Evolutionary conservation across 192 early-diverging fungal genomes (phyloP).

Genomic region (Ambispora gerdemannii): DNA sequence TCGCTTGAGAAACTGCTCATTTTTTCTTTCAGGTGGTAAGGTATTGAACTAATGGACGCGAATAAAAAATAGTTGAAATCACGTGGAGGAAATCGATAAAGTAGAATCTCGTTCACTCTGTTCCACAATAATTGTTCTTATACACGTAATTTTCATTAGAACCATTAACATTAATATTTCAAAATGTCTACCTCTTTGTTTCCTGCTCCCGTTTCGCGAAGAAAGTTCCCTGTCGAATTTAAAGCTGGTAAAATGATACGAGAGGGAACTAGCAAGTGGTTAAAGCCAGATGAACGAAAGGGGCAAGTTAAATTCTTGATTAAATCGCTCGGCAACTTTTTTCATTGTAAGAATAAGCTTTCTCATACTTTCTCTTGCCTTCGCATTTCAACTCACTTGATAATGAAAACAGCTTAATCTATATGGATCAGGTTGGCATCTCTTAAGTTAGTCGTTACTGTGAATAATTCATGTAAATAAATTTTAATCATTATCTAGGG

Average conservation of each 20-base stretch:
- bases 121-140: no score
- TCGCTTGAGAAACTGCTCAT: conserved; percentile 15
- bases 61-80: no score
- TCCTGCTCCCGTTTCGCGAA: conserved; percentile 21
- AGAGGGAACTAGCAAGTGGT: conserved; percentile 59
- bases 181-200: conserved; percentile 12
- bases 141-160: no score
- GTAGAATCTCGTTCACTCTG: no score
- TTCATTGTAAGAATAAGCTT: neutral
- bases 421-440: conserved; percentile 53
- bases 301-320: conserved; percentile 49
- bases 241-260: conserved; percentile 69
- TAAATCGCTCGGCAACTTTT: neutral
- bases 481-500: conserved; percentile 38
- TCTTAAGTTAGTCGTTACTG: no score
- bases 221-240: conserved; percentile 52
- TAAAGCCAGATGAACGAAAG: conserved; percentile 71
- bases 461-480: neutral
- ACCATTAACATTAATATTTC: no score
- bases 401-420: conserved; percentile 43
- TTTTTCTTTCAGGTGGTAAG: no score
- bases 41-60: no score
- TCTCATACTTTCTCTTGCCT: neutral
- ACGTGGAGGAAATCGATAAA: no score
- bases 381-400: no score